A percentile compares a stretch with the other conserved stretches of the same genome.
phyloP scores from a whole-genome alignment of 1,139 yeast species.

The Suhomyces bokatorum region DNA sequence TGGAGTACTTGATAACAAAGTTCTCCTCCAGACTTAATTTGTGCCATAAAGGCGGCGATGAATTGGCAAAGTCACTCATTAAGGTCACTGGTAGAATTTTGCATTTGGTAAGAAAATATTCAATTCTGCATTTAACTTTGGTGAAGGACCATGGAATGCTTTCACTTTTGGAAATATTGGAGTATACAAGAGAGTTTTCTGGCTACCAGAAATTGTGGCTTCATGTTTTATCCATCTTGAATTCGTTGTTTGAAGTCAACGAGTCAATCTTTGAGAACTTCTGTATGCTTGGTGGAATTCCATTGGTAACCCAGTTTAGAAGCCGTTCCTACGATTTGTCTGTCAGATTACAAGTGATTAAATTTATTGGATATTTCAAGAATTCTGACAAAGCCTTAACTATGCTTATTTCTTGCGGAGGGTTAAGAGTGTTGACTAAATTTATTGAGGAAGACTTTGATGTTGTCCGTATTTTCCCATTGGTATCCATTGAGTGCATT shows the following conservation, averaged over 20 bases:
- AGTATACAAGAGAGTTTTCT: constrained; percentile 32
- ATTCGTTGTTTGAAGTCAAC: constrained; percentile 38
- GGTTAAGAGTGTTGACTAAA: constrained; percentile 49
- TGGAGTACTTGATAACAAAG: constrained; percentile 41
- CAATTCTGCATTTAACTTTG: constrained; percentile 43
- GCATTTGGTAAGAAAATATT: constrained; percentile 44
- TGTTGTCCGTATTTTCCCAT: constrained; percentile 45
- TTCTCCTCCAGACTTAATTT: constrained; percentile 36
- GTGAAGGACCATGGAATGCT: constrained; percentile 52
- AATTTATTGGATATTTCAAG: constrained; percentile 41
- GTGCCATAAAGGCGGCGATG: constrained; percentile 35
- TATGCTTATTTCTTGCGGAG: constrained; percentile 59
- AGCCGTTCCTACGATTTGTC: constrained; percentile 34
- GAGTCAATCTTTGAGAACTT: constrained; percentile 48
- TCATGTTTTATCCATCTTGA: constrained; percentile 43
- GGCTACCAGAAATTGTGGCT: constrained; percentile 39
- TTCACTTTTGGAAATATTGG: constrained; percentile 50
- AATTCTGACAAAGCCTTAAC: constrained; percentile 43
- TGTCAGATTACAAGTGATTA: constrained; percentile 47
- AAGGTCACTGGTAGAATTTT: constrained; percentile 45
- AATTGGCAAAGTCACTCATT: constrained; percentile 30
- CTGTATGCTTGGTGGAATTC: constrained; percentile 59
- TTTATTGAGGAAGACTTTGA: constrained; percentile 58
- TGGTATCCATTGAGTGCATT: constrained; percentile 49
- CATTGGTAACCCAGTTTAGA: constrained; percentile 48